phyloP scores from a whole-genome alignment of 2,329 filamentous ascomycete species.

The Scytalidium sp. region DNA sequence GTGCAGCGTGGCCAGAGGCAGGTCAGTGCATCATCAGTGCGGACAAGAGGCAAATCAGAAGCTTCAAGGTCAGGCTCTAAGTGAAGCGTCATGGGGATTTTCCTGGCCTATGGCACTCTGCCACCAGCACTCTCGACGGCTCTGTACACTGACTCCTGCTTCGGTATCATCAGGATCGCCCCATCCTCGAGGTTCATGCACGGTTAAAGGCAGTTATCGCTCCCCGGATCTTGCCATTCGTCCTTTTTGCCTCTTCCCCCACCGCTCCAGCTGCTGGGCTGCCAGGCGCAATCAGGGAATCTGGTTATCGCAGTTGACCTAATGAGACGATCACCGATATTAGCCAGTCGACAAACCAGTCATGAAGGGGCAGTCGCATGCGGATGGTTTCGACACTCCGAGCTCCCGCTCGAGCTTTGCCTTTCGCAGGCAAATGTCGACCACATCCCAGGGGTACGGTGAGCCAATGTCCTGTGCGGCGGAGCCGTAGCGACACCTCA shows the following conservation, averaged over 20 bases:
- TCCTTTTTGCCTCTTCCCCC: not conserved
- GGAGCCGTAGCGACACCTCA: not conserved
- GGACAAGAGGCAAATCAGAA: too few relatives aligned
- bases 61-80: too few relatives aligned
- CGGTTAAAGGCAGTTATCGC: not conserved
- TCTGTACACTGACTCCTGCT: too few relatives aligned
- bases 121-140: too few relatives aligned
- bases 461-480: not conserved
- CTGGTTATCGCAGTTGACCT: not conserved
- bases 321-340: not conserved
- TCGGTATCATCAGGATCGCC: not conserved
- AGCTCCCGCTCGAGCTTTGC: not conserved
- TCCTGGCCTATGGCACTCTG: not conserved
- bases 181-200: not conserved
- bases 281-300: not conserved
- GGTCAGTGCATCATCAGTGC: too few relatives aligned
- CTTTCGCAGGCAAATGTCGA: not conserved
- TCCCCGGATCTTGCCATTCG: not conserved
- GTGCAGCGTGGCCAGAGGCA: too few relatives aligned
- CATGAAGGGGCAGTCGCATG: not conserved
- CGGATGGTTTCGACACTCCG: not conserved
- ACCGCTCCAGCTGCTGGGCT: not conserved
- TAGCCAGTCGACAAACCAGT: not conserved
- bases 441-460: not conserved
- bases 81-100: too few relatives aligned